Evolutionary conservation across 2,329 filamentous ascomycete genomes (phyloP).

Genomic region (Colletotrichum gloeosporioides): DNA sequence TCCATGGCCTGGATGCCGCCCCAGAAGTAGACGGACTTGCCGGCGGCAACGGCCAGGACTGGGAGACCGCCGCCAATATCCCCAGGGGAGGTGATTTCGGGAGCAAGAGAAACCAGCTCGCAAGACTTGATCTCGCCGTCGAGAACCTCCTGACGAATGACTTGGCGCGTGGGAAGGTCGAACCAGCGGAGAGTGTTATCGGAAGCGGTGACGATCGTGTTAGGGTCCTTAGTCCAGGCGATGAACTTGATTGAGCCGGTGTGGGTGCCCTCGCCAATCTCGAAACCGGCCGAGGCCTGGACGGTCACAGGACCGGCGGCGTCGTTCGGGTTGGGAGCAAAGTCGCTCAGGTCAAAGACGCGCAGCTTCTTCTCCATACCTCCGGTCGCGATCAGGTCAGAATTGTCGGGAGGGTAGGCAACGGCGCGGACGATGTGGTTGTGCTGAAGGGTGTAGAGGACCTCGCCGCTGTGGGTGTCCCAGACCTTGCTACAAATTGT

Average conservation of each 20-base stretch:
- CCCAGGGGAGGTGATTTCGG: slow-evolving; percentile 59
- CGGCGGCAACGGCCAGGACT: slow-evolving; percentile 89
- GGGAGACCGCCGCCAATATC: slow-evolving; percentile 72
- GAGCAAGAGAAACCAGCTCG: slow-evolving; percentile 78
- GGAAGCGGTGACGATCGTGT: slow-evolving; percentile 87
- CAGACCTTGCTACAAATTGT: slow-evolving; percentile 78
- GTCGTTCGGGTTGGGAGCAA: slow-evolving; percentile 41
- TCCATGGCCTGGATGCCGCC: slow-evolving; percentile 73
- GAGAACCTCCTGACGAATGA: slow-evolving; percentile 78
- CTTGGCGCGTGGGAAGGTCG: slow-evolving; percentile 78
- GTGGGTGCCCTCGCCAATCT: slow-evolving; percentile 87
- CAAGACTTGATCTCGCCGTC: slow-evolving; percentile 90
- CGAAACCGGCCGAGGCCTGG: slow-evolving; percentile 71
- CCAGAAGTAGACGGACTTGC: slow-evolving; percentile 93
- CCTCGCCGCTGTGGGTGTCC: slow-evolving; percentile 95
- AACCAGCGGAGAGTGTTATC: slow-evolving; percentile 96
- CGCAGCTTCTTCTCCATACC: slow-evolving; percentile 97
- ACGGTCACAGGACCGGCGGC: slow-evolving; percentile 48
- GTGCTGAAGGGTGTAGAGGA: slow-evolving; percentile 85
- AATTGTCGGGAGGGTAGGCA: slow-evolving; percentile 83
- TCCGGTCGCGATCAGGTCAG: slow-evolving; percentile 88
- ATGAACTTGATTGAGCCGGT: slow-evolving; percentile 93
- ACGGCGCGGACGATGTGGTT: slow-evolving; percentile 94
- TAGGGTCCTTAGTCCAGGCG: slow-evolving; percentile 89
- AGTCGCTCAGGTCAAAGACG: slow-evolving; percentile 83